Evolutionary conservation across 805 yeast genomes (phyloP).

Genomic region (Candida coquimbonensis): DNA sequence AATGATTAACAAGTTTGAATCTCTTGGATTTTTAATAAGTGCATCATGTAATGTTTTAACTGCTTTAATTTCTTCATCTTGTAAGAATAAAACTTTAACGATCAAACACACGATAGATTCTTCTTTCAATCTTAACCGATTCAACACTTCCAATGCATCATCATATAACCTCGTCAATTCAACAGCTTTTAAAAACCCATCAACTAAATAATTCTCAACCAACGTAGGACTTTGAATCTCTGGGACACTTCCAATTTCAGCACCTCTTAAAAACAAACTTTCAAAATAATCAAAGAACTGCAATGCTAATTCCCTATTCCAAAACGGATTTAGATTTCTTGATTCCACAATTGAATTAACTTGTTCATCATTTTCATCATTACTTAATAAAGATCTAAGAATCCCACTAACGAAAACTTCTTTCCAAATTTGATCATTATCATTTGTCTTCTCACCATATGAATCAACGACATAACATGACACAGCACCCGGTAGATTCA

Average conservation of each 20-base stretch:
- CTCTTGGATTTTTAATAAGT: constrained; percentile 42
- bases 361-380: constrained; percentile 71
- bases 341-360: constrained; percentile 72
- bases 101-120: constrained; percentile 52
- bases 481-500: constrained; percentile 70
- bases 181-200: constrained; percentile 60
- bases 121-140: constrained; percentile 43
- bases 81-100: constrained; percentile 44
- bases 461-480: constrained; percentile 40
- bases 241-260: constrained; percentile 57
- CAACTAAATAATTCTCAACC: constrained; percentile 63
- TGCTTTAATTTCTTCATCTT: constrained; percentile 55
- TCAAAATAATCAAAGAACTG: constrained; percentile 61
- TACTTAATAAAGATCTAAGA: constrained; percentile 62
- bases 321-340: constrained; percentile 73
- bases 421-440: constrained; percentile 44
- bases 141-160: constrained; percentile 52
- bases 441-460: constrained; percentile 46
- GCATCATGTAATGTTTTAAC: constrained; percentile 45
- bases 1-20: constrained; percentile 44
- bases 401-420: constrained; percentile 55
- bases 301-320: constrained; percentile 38
- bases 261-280: constrained; percentile 57
- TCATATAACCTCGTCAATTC: constrained; percentile 60
- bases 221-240: constrained; percentile 64